A percentile compares a stretch with the other conserved stretches of the same genome.
Conservation (phyloP, 2,329 filamentous ascomycete genomes). For the Ceratocystis papillata region DNA sequence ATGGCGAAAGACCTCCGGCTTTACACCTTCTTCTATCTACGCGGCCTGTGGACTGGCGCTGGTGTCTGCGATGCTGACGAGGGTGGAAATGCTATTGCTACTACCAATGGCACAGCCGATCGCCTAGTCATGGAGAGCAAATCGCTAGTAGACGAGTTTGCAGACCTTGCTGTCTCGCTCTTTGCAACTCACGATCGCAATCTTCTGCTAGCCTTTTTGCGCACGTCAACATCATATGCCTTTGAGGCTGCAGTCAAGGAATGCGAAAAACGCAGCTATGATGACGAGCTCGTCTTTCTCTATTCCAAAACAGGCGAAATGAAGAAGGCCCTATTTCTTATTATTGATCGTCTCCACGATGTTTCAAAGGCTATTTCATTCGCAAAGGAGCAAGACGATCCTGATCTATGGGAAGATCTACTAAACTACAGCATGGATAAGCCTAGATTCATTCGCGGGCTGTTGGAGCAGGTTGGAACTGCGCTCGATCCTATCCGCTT, state of each 20-base stretch:
- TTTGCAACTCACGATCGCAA: constrained; percentile 75
- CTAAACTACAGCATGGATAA: constrained; percentile 97
- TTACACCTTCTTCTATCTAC: constrained; percentile 87
- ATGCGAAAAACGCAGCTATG: constrained; percentile 70
- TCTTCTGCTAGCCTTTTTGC: constrained; percentile 77
- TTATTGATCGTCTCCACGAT: constrained; percentile 85
- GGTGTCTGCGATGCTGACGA: constrained; percentile 43
- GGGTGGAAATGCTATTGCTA: background rate
- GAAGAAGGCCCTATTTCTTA: constrained; percentile 80
- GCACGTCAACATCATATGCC: constrained; percentile 74
- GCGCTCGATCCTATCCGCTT: constrained; percentile 86
- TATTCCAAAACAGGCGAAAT: constrained; percentile 92
- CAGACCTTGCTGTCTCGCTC: constrained; percentile 73
- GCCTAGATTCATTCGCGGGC: constrained; percentile 79
- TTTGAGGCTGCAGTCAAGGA: constrained; percentile 69
- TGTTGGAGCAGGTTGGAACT: constrained; percentile 89
- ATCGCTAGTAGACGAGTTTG: constrained; percentile 71
- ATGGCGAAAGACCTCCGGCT: constrained; percentile 54
- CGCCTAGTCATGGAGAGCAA: constrained; percentile 48
- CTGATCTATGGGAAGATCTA: constrained; percentile 88
- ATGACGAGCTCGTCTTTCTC: constrained; percentile 88
- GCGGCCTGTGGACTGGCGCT: constrained; percentile 71
- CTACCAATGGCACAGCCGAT: constrained; percentile 34
- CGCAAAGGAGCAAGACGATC: constrained; percentile 83
- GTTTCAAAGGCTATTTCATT: constrained; percentile 90